Base-by-base conservation (phyloP, 108 stramenopile species). In the Epipyxis sp. region DNA sequence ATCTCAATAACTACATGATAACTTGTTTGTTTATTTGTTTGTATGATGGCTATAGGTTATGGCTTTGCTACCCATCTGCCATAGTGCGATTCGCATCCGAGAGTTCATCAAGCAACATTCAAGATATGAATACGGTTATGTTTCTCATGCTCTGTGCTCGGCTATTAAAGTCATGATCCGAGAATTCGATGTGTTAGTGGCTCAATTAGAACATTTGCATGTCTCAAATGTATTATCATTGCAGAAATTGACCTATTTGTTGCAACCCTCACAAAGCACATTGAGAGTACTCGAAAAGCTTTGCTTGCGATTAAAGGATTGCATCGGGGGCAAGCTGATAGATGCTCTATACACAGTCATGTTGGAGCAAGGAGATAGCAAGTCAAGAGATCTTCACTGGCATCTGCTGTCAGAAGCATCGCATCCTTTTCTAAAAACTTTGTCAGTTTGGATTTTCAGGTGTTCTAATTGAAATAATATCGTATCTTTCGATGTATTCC, bases 61-160 rank as follows among this genome's bases (percentile, higher is more conserved):
- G 27, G 67, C 81, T 65, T 82, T 95, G 32, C 86, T 94, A 50
- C 92, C 92, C 13, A 79, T 93, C 32, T 84, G 90, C 10, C 87
- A 89, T 20, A 80, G 86, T 45, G 93, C 84, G 69, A 81, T 90
- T 0, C 68, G 78, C 35, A 90, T 94, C 3, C 84, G 87, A 40
- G 69, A 86, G 34, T 96, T 94, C 77, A 77, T 94, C 1, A 62
- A 76, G 2, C 74, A 83, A 32, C 84, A 85, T 32, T 77, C 85
- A 41, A 80, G 85, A 32, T 92, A 92, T 71, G 93, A 93, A 79
- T 92, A 89, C 76, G 95, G 95, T 3, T 77, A 81, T 32, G 89
- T 94, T 34, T 90, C 92, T 65, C 95, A 94, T 69, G 89, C 93
- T 0, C 87, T 96, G 29, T 91, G 90, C 50, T 91, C 91, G 62